phyloP scores from a whole-genome alignment of 2,329 filamentous ascomycete species.

The Aaosphaeria arxii region DNA sequence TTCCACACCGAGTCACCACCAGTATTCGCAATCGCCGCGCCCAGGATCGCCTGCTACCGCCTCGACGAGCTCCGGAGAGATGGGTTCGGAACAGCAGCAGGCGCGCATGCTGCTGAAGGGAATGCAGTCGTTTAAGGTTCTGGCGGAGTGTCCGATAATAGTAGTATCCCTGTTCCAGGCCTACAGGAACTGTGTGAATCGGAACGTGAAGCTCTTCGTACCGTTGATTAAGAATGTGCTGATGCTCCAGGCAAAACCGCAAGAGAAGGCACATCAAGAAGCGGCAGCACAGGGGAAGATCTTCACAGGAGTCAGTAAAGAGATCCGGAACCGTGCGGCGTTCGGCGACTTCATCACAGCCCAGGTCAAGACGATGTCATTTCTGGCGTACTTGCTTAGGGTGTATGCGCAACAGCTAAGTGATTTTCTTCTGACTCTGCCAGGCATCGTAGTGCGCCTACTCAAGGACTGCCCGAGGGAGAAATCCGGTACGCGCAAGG shows the following conservation, averaged over 20 bases:
- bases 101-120: constrained; percentile 80
- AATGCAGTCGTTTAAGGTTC: constrained; percentile 98
- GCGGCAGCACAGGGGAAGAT: constrained; percentile 75
- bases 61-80: constrained; percentile 67
- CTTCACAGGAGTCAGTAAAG: constrained; percentile 88
- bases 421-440: constrained; percentile 83
- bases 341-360: constrained; percentile 98
- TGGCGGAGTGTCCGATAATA: constrained; percentile 97
- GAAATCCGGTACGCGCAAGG: constrained; percentile 90
- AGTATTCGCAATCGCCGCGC: constrained; percentile 81
- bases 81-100: constrained; percentile 79
- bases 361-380: constrained; percentile 99
- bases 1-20: constrained; percentile 59
- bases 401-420: constrained; percentile 83
- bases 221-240: constrained; percentile 91
- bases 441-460: constrained; percentile 84
- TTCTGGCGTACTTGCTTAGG: constrained; percentile 86
- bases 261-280: constrained; percentile 86
- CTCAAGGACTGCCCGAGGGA: constrained; percentile 92
- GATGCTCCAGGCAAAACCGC: constrained; percentile 83
- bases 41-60: constrained; percentile 87
- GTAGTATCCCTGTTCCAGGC: constrained; percentile 98
- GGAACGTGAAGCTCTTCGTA: constrained; percentile 89
- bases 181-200: constrained; percentile 72
- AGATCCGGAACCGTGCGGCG: constrained; percentile 87